These are phyloP conservation scores for Penicillium angulare DNA, from an alignment of 495 filamentous ascomycete genomes.

Conservation along the genomic window DNA sequence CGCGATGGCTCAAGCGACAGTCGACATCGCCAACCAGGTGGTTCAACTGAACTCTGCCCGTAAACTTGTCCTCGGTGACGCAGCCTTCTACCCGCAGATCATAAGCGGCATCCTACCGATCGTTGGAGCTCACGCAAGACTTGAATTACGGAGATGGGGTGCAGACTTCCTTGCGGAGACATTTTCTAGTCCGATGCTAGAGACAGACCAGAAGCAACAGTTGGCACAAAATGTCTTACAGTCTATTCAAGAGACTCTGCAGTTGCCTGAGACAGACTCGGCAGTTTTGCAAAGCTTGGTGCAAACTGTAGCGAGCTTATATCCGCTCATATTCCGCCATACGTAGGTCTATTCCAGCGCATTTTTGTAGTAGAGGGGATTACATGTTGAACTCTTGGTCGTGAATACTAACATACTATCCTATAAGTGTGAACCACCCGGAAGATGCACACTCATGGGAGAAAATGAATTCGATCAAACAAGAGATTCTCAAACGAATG, in stretches of 20 bases:
- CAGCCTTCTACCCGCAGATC: conserved; percentile 83
- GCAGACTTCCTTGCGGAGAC: conserved; percentile 95
- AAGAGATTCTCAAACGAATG: conserved; percentile 83
- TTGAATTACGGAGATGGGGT: conserved; percentile 92
- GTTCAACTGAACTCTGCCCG: conserved; percentile 83
- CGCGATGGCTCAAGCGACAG: conserved; percentile 44
- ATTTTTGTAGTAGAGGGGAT: neutral
- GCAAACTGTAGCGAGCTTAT: conserved; percentile 84
- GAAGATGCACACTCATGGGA: conserved; percentile 81
- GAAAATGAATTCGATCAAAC: conserved; percentile 83
- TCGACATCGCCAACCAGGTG: conserved; percentile 69
- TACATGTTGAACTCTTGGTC: neutral
- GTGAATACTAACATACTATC: conserved; percentile 30
- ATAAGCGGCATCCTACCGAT: conserved; percentile 87
- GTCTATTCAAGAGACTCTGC: conserved; percentile 68
- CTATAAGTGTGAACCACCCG: conserved; percentile 73
- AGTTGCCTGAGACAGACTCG: conserved; percentile 69
- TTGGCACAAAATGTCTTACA: conserved; percentile 70
- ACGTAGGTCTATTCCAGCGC: conserved; percentile 64
- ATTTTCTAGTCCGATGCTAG: conserved; percentile 80
- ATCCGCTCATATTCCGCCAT: conserved; percentile 85
- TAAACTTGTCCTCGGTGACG: conserved; percentile 79
- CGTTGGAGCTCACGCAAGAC: conserved; percentile 65
- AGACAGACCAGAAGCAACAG: conserved; percentile 70
- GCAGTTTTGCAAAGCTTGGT: conserved; percentile 75